Base-by-base conservation (phyloP, 2,329 filamentous ascomycete species). In the Fusarium sp. region DNA sequence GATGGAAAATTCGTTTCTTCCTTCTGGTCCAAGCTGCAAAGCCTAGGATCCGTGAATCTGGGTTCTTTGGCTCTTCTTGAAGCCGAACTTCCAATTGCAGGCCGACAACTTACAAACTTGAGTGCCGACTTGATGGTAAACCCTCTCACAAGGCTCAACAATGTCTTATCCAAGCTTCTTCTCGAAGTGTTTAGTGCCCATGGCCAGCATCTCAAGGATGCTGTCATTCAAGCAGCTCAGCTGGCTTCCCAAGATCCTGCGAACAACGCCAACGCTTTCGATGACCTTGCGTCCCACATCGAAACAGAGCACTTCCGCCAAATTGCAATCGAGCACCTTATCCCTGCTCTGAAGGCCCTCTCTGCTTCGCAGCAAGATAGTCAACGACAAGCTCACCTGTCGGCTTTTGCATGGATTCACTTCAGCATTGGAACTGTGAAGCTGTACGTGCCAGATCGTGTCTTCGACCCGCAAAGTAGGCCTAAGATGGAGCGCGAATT, bases 371-470 rank as follows among this genome's bases (percentile, higher is more conserved):
- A 69, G n/a, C 60, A 64, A 22, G 66, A 68, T 10, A 20, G 46
- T 6, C 45, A 51, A 7, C 60, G 66, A 6, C 69, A 74, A 20
- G 72, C 77, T 7, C 76, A 81, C 31, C 73, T 78, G 44, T 81
- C 79, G 7, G 80, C 81, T 7, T 80, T 91, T 22, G 91, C 92
- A 7, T 96, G 95, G 89, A 85, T 94, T 28, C 85, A 91, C 51
- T 90, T 97, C 63, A 91, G 93, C 3, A 80, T 95, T 20, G 90
- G 91, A 17, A 88, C 91, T 39, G 84, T 98, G 48, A 87, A 88
- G 66, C 84, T 98, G 4, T 98, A 95, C 75, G 90, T 98, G 4
- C 95, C 97, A 0, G 91, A 97, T 78, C 90, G 91, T 70, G 87
- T 92, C 5, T 96, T 95, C 74, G 96, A 99, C 78, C 96, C 96